Conservation (phyloP, 768 basidiomycete species). For the Lentinus brumalis region DNA sequence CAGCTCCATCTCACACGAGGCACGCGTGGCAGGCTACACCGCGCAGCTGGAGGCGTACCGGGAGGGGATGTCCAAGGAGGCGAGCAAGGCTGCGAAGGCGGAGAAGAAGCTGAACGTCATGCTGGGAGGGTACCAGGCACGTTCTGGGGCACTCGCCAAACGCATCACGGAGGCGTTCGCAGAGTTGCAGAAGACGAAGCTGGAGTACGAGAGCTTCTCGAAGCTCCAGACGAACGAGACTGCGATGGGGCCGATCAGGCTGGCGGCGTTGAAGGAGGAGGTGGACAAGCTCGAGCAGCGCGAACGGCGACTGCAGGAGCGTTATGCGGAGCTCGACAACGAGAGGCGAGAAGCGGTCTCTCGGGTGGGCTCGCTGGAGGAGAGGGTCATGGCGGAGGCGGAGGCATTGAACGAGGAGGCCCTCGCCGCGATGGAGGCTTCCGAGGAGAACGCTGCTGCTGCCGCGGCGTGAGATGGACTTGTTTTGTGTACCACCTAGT, state of each 20-base stretch:
- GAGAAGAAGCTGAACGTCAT: constrained; percentile 90
- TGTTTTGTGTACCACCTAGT: background rate
- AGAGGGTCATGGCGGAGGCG: constrained; percentile 83
- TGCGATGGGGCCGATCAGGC: constrained; percentile 74
- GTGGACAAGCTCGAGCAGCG: constrained; percentile 77
- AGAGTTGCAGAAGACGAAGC: constrained; percentile 62
- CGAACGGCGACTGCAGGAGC: constrained; percentile 77
- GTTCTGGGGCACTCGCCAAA: constrained; percentile 65
- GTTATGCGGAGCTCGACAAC: constrained; percentile 80
- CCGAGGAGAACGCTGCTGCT: background rate
- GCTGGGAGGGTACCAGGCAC: constrained; percentile 89
- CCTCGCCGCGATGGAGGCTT: constrained; percentile 60
- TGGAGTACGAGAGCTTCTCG: constrained; percentile 81
- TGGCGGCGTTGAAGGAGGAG: constrained; percentile 82
- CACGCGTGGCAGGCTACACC: constrained; percentile 65
- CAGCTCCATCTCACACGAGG: constrained; percentile 53
- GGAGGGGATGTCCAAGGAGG: constrained; percentile 77
- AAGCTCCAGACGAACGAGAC: constrained; percentile 72
- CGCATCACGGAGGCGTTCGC: constrained; percentile 69
- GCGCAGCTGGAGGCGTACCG: constrained; percentile 62
- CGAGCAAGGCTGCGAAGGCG: constrained; percentile 74
- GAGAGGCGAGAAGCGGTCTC: constrained; percentile 64
- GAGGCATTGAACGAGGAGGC: constrained; percentile 80
- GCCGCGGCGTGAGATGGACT: background rate
- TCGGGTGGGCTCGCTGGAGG: constrained; percentile 70